Base-by-base conservation (phyloP, 2,329 filamentous ascomycete genomes). In the Aaosphaeria arxii region DNA sequence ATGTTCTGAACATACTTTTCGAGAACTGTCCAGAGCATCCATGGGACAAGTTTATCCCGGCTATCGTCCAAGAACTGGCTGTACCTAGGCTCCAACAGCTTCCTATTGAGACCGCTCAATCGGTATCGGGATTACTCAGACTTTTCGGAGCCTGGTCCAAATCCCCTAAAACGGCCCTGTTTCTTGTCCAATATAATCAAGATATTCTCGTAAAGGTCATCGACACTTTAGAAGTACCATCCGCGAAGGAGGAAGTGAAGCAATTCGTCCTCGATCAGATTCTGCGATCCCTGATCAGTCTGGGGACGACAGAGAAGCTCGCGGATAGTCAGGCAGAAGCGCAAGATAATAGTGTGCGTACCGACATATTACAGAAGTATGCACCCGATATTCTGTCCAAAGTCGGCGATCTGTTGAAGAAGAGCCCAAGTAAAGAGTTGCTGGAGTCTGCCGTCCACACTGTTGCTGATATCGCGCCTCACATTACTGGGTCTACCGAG, bases 161-260 rank as follows among this genome's bases (percentile, higher is more conserved):
- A 49, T 79, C 86, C 24, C 77, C 83, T 0, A 79, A 77, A 51
- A 86, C 84, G 1, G 84, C 86, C 1, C 64, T 85, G 5, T 89
- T 94, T 58, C 77, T 99, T 6, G 81, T 86, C 9, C 69, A 80
- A 6, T 80, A 85, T 49, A 80, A 85, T 44, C 58, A 67, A 5
- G 55, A 66, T 11, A 76, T 92, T n/a, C 66, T 97, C 30, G 76
- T 77, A 11, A 85, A 85, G 56, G 72, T 96, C 11, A 82, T 90
- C 38, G 84, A 89, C 54, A 88, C 86, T 58, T 73, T 99, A 29
- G 77, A 79, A 4, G 78, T 87, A 5, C 78, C 82, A 41, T 92
- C 88, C 46, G 84, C 88, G 0, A 94, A 94, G 67, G 88, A 92
- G 52, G 86, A 91, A 48, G 91, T 99, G 47, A 94, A 91, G 63